These are phyloP conservation scores for Sporothrix humicola DNA, from an alignment of 2,329 filamentous ascomycete genomes.

Conservation along the genomic window DNA sequence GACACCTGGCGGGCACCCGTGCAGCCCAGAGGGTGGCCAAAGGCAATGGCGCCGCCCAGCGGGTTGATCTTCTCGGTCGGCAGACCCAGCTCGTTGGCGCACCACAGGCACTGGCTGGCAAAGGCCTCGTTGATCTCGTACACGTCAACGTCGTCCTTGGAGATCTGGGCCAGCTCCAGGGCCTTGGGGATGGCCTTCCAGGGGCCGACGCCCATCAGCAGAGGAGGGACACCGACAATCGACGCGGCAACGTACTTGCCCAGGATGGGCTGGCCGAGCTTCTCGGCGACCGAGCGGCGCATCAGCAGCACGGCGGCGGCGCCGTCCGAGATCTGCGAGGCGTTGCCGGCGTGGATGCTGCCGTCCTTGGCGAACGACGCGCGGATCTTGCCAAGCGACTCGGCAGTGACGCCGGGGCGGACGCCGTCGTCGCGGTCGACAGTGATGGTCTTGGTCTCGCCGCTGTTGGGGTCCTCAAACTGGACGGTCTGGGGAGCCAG, in stretches of 20 bases:
- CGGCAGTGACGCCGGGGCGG: constrained; percentile 80
- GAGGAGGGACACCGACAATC: constrained; percentile 85
- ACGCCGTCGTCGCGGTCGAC: constrained; percentile 88
- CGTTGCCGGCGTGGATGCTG: constrained; percentile 91
- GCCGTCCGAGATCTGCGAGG: constrained; percentile 92
- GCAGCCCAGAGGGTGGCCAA: constrained; percentile 92
- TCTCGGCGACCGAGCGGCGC: constrained; percentile 89
- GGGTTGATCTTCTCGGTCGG: constrained; percentile 91
- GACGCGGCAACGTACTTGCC: constrained; percentile 90
- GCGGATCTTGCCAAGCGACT: constrained; percentile 88
- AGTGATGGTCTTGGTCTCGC: constrained; percentile 80
- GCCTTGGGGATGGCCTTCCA: constrained; percentile 96
- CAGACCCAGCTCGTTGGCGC: constrained; percentile 83
- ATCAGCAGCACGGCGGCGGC: constrained; percentile 94
- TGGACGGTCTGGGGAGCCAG: constrained; percentile 86
- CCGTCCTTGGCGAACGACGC: constrained; percentile 91
- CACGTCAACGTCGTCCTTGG: constrained; percentile 90
- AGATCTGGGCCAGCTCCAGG: constrained; percentile 83
- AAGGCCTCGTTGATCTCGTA: constrained; percentile 99
- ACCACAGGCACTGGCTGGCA: constrained; percentile 93
- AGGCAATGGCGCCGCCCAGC: constrained; percentile 95
- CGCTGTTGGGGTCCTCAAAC: constrained; percentile 88
- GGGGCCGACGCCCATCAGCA: constrained; percentile 95
- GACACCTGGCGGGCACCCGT: constrained; percentile 93
- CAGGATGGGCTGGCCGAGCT: constrained; percentile 83